Percentiles rank a stretch among this genome's conserved stretches.
Evolutionary conservation across 1,284 basidiomycete genomes (phyloP).

Genomic region (Schizophyllum commune): DNA sequence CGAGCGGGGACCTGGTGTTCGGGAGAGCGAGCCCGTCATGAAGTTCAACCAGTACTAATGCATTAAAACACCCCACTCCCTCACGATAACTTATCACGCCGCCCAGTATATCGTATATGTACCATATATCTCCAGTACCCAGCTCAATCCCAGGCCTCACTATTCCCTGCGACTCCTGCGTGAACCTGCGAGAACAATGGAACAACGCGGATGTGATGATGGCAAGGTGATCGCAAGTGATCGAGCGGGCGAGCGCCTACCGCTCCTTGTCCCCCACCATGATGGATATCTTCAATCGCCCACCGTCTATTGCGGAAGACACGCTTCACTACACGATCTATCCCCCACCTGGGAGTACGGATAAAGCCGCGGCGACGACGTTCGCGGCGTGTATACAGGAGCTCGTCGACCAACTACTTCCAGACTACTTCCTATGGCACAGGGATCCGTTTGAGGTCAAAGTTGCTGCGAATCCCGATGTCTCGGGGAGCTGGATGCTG

Average conservation of each 20-base stretch:
- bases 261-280: not conserved
- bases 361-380: constrained; percentile 55
- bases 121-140: no score
- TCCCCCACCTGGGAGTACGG: constrained; percentile 41
- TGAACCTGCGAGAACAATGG: no score
- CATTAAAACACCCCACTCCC: no score
- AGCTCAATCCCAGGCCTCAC: no score
- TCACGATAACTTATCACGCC: no score
- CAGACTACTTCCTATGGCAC: constrained; percentile 73
- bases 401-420: constrained; percentile 52
- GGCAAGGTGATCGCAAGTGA: no score
- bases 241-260: no score
- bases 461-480: constrained; percentile 41
- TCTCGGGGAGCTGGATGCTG: constrained; percentile 41
- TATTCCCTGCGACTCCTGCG: no score
- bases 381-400: constrained; percentile 63
- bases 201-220: no score
- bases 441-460: constrained; percentile 83
- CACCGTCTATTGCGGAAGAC: constrained; percentile 77
- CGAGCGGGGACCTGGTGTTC: constrained; percentile 54
- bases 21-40: constrained; percentile 65
- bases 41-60: constrained; percentile 30
- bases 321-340: constrained; percentile 73
- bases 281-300: constrained; percentile 59
- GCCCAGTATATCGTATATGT: no score